Evolutionary conservation across 768 basidiomycete genomes (phyloP).

Genomic region (Rubroboletus pulcherrimus): DNA sequence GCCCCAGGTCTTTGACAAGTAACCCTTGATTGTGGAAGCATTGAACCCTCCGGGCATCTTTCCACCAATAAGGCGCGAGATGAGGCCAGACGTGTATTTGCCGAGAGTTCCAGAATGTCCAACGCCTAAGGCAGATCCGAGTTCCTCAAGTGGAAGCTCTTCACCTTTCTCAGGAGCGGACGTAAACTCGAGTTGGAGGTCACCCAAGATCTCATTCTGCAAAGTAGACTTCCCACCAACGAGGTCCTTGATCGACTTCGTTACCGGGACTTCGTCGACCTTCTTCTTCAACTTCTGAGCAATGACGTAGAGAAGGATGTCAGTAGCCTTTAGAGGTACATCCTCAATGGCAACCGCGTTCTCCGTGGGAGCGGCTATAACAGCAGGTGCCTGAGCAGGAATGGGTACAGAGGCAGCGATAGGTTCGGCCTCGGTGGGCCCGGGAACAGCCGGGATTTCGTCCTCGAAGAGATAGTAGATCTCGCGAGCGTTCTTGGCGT

Average conservation of each 20-base stretch:
- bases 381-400: slow-evolving; percentile 40
- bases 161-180: slow-evolving; percentile 98
- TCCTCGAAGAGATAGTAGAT: slow-evolving; percentile 99
- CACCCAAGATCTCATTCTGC: slow-evolving; percentile 98
- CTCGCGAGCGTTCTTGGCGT: slow-evolving; percentile 93
- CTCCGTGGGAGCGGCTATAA: slow-evolving; percentile 49
- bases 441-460: slow-evolving; percentile 41
- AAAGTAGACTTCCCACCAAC: slow-evolving; percentile 98
- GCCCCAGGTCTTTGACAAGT: slow-evolving; percentile 93
- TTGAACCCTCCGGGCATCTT: slow-evolving; percentile 99
- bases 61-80: slow-evolving; percentile 87
- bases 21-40: slow-evolving; percentile 79
- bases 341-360: slow-evolving; percentile 80
- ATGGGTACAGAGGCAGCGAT: slow-evolving; percentile 39
- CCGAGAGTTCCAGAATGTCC: slow-evolving; percentile 87
- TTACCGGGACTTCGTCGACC: slow-evolving; percentile 80
- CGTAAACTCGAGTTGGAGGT: slow-evolving; percentile 90
- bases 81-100: slow-evolving; percentile 87
- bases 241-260: slow-evolving; percentile 97
- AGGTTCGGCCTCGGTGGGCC: slow-evolving; percentile 30
- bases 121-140: slow-evolving; percentile 76
- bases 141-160: slow-evolving; percentile 93
- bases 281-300: slow-evolving; percentile 99
- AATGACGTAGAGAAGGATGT: slow-evolving; percentile 83
- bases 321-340: slow-evolving; percentile 85